Percentiles rank a stretch among this genome's conserved stretches.
Evolutionary conservation across 164 flowering plant genomes (phyloP).

Genomic region (Dillenia turbinata): DNA sequence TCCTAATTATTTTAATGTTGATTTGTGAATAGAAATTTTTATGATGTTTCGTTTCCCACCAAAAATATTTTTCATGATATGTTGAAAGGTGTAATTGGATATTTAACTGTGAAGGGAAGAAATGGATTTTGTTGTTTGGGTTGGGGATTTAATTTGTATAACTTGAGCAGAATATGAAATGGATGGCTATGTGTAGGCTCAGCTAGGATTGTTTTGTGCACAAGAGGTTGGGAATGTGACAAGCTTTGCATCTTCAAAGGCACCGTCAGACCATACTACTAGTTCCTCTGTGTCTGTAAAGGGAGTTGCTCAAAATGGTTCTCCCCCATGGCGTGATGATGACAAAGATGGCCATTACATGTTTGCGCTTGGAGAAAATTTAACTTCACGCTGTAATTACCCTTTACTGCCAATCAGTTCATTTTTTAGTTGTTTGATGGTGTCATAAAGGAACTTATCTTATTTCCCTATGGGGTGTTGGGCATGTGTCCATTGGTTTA

Average conservation of each 20-base stretch:
- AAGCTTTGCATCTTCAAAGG: slow-evolving; percentile 61
- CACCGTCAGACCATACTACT: slow-evolving; percentile 48
- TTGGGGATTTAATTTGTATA: too few relatives aligned
- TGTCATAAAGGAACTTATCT: not conserved
- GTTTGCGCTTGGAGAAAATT: slow-evolving; percentile 96
- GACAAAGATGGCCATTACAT: slow-evolving; percentile 99
- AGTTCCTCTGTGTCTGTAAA: slow-evolving; percentile 47
- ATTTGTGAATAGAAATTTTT: too few relatives aligned
- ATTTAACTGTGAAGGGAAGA: slow-evolving; percentile 6
- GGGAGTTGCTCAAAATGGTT: slow-evolving; percentile 78
- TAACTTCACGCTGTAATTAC: slow-evolving; percentile 99
- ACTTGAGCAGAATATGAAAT: slow-evolving; percentile 44
- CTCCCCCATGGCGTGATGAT: slow-evolving; percentile 96
- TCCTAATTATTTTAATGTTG: too few relatives aligned
- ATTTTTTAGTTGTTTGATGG: not conserved
- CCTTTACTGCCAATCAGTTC: slow-evolving; percentile 40
- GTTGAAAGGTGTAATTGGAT: slow-evolving; percentile 2
- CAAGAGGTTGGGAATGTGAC: slow-evolving; percentile 77
- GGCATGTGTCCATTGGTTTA: too few relatives aligned
- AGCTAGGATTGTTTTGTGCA: slow-evolving; percentile 79
- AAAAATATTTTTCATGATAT: not conserved
- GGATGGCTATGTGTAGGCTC: slow-evolving; percentile 98
- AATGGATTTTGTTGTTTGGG: slow-evolving; percentile 15
- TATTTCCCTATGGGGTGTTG: too few relatives aligned
- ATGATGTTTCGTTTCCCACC: too few relatives aligned